Base-by-base conservation (phyloP, 345 rosid genomes). In the Atalantia buxifolia region DNA sequence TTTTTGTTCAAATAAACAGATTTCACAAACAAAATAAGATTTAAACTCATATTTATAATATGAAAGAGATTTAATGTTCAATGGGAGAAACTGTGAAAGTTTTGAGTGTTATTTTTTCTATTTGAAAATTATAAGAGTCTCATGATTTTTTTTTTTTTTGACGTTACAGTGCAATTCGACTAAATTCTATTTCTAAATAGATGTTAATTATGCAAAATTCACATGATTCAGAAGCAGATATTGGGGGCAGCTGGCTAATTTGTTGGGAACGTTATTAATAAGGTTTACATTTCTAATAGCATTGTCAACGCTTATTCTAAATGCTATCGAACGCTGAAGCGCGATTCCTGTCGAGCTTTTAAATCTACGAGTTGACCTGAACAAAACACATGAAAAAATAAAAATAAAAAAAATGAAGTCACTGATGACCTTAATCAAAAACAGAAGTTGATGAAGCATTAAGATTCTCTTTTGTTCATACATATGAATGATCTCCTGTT, bases 21-120 rank as follows among this genome's bases (percentile, higher is more conserved):
- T 10, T 42, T 42, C 16, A 12, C 50, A 0, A 16, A 0, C 1
- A 5, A 16, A 50, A 50, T 50, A 42, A 42, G 16, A 4, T 42
- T 12, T 12, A 42, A 42, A 42, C 13, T 0, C 0, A 0, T 2
- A 12, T 10, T 42, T 45, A 0, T 45, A 45, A 45, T 0, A 13
- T 18, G 1, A 45, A 13, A 13, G 5, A 45, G 1, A 45, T 45
- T 5, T 1, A 45, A 3, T 1, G 18, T 0, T 13, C 1, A 45
- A 45, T 13, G 50, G 18, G 50, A 13, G 18, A 45, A 45, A 45
- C 18, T 13, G 50, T 45, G 5, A 45, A 13, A 45, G 50, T 45
- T 13, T 45, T 13, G 0, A 13, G 13, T 13, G 50, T 13, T 13
- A 13, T 45, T 45, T 12, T 45, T 53, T 53, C 21, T 18, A 48